Percentiles rank a stretch among this genome's conserved stretches.
Evolutionary conservation across 305 asterid genomes (phyloP).

Genomic region (Fraxinus sp.): DNA sequence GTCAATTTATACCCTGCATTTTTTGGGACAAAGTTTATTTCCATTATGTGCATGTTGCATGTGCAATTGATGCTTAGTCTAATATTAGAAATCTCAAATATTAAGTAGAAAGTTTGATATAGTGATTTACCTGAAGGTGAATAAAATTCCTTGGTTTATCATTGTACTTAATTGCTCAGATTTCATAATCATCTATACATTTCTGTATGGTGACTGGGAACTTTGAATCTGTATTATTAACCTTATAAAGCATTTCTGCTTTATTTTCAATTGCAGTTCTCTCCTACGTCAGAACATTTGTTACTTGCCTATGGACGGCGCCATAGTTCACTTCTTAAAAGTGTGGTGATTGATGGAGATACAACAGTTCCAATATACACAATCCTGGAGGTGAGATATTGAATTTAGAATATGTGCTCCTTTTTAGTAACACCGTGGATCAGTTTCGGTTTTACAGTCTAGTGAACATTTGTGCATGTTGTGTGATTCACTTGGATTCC

Average conservation of each 20-base stretch:
- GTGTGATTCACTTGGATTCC: background rate
- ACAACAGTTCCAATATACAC: constrained; percentile 80
- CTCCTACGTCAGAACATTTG: constrained; percentile 95
- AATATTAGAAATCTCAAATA: background rate
- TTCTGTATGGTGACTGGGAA: background rate
- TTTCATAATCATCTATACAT: background rate
- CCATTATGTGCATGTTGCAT: background rate
- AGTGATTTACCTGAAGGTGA: background rate
- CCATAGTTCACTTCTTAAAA: constrained; percentile 89
- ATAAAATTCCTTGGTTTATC: background rate
- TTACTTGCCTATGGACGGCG: constrained; percentile 96
- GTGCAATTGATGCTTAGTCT: background rate
- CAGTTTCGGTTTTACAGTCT: background rate
- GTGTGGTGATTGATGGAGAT: constrained; percentile 89
- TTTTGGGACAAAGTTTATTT: background rate
- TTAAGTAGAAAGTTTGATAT: background rate
- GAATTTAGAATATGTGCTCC: background rate
- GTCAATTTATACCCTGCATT: background rate
- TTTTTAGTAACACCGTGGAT: background rate
- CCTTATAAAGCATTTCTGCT: constrained; percentile 11
- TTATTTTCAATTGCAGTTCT: constrained; percentile 58
- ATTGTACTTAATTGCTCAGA: background rate
- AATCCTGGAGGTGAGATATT: constrained; percentile 72
- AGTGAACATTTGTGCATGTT: background rate
- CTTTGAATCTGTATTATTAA: background rate